Evolutionary conservation across 2,329 filamentous ascomycete genomes (phyloP), one percentile per base, ranked within the genome.

Genomic region (Blumeriella jaapii): DNA sequence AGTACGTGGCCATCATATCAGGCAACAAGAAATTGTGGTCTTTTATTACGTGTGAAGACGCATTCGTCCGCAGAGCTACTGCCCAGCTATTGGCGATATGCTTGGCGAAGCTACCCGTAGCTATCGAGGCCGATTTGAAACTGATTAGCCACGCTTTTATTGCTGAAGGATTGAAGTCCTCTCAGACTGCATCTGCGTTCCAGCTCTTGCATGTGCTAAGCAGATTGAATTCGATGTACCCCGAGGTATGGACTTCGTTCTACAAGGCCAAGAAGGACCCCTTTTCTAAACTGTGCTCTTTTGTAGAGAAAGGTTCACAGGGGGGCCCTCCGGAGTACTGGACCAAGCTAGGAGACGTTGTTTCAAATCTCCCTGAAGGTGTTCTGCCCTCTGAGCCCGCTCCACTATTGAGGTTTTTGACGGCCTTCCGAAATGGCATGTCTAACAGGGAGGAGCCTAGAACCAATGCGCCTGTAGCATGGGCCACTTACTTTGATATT

Each of bases 301-400:
- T 93, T 47, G 63, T 96, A 5, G 77, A 82, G 42, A 82, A 78
- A 49, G 89, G 91, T 2, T 93, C 89, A 0, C 83, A 95, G 51
- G 73, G 76, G n/a, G 80, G 81, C 3, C 64, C 74, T 0, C 60
- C 67, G 3, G 69, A 67, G 7, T 94, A 78, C 53, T 98, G 91
- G 91, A 59, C 66, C 16, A 71, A 70, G 11, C 55, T 93, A 19
- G 64, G 69, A 24, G 62, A 65, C 18, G 59, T 96, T 16, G 13
- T 0, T 54, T 94, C 31, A 55, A 59, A 55, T 5, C 48, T 82
- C 9, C 78, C 78, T 4, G 39, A 53, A 5, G 62, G 69, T 14
- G 56, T 76, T 1, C 54, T 89, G 1, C 64, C 79, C 31, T 47
- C 57, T 2, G 59, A 69, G 10, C 49, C 60, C 3, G 65, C 76